phyloP scores from a whole-genome alignment of 345 rosid genomes.

The Linum usitatissimum region DNA sequence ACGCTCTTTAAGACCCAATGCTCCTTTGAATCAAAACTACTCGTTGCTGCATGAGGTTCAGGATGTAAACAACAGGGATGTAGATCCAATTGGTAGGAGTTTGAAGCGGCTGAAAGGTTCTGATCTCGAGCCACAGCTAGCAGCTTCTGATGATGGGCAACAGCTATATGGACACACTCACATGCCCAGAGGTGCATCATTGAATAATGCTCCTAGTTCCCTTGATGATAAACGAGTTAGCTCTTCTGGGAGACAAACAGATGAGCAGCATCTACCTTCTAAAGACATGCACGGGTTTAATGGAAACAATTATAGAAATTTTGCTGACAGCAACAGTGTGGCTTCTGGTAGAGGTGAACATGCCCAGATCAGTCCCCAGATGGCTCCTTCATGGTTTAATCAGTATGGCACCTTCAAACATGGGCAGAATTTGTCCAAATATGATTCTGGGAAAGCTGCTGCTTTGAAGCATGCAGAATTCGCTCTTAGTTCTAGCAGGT shows the following conservation, averaged over 20 bases:
- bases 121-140: slow-evolving; percentile 34
- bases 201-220: slow-evolving; percentile 15
- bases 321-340: slow-evolving; percentile 24
- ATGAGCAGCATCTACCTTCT: slow-evolving; percentile 22
- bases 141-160: slow-evolving; percentile 29
- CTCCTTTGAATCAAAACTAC: slow-evolving; percentile 28
- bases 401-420: slow-evolving; percentile 57
- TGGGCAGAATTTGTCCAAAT: slow-evolving; percentile 41
- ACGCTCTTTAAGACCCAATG: slow-evolving; percentile 40
- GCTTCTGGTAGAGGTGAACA: slow-evolving; percentile 34
- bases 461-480: slow-evolving; percentile 35
- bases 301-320: slow-evolving; percentile 28
- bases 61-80: slow-evolving; percentile 40
- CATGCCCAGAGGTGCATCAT: slow-evolving; percentile 27
- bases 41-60: slow-evolving; percentile 42
- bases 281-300: slow-evolving; percentile 25
- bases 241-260: slow-evolving; percentile 20
- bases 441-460: slow-evolving; percentile 32
- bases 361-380: slow-evolving; percentile 53
- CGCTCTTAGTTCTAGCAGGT: slow-evolving; percentile 29
- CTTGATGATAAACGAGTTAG: slow-evolving; percentile 28
- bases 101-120: slow-evolving; percentile 41
- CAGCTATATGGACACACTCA: slow-evolving; percentile 25
- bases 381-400: slow-evolving; percentile 77
- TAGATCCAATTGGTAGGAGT: slow-evolving; percentile 36